These are phyloP conservation scores for Fusarium stilboides DNA, from an alignment of 2,329 filamentous ascomycete species.

Conservation along the genomic window DNA sequence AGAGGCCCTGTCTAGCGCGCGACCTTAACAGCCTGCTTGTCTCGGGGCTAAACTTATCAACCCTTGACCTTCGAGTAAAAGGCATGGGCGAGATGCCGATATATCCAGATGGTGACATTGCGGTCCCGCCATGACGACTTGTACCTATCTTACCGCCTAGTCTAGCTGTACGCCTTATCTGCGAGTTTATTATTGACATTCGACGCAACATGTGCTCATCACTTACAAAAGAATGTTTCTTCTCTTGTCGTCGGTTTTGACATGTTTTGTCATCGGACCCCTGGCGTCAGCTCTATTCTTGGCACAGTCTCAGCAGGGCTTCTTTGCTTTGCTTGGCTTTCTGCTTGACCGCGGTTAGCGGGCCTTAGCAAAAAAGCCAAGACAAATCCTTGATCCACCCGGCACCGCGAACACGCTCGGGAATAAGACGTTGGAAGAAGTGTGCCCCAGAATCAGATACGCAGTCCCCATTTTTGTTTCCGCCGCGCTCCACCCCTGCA, in stretches of 20 bases:
- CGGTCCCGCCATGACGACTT: slow-evolving; percentile 41
- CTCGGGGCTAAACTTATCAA: no score
- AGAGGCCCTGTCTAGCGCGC: slow-evolving; percentile 45
- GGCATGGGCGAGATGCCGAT: slow-evolving; percentile 46
- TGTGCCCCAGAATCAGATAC: slow-evolving; percentile 47
- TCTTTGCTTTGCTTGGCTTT: slow-evolving; percentile 8
- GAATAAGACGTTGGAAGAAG: slow-evolving; percentile 47
- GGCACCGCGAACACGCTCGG: slow-evolving; percentile 49
- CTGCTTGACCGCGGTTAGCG: slow-evolving; percentile 28
- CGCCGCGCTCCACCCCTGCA: slow-evolving; percentile 33
- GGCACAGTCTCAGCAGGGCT: slow-evolving; percentile 26
- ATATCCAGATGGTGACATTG: slow-evolving; percentile 46
- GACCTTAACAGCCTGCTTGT: slow-evolving; percentile 26
- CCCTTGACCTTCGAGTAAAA: slow-evolving; percentile 5
- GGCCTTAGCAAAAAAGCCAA: slow-evolving; percentile 21
- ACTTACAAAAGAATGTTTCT: not conserved
- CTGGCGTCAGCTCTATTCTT: slow-evolving; percentile 23
- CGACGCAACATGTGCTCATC: slow-evolving; percentile 5
- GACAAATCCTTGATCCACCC: slow-evolving; percentile 43
- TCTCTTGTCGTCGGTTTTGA: not conserved
- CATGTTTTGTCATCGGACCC: not conserved
- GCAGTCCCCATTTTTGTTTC: slow-evolving; percentile 33
- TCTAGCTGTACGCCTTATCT: slow-evolving; percentile 4
- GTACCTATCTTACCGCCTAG: slow-evolving; percentile 12
- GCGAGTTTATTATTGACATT: not conserved